Evolutionary conservation across 148 eudicot genomes (phyloP).

Genomic region (Bassia scoparia): DNA sequence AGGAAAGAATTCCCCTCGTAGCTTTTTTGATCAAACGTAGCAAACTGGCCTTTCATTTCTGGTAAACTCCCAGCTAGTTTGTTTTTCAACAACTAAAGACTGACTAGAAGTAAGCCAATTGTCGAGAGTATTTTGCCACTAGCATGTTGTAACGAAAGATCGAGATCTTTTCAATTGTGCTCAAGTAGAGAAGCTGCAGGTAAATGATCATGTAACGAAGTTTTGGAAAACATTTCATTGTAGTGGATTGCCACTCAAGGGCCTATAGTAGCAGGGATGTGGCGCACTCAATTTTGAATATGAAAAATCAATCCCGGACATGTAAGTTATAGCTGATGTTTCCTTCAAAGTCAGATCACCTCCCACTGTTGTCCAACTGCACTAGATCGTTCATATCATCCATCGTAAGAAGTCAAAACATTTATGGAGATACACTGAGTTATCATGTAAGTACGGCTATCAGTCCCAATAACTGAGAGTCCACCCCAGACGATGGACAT

Average conservation of each 20-base stretch:
- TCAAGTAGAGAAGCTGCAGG: neutral
- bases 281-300: slow-evolving; percentile 10
- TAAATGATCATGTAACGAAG: neutral
- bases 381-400: neutral
- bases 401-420: too few relatives aligned
- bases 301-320: slow-evolving; percentile 30
- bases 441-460: neutral
- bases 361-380: slow-evolving; percentile 23
- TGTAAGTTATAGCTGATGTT: slow-evolving; percentile 19
- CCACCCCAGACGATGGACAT: neutral
- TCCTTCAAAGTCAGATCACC: slow-evolving; percentile 19
- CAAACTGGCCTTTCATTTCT: too few relatives aligned
- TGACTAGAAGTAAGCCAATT: too few relatives aligned
- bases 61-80: too few relatives aligned
- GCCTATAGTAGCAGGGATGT: slow-evolving; percentile 17
- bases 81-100: too few relatives aligned
- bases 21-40: too few relatives aligned
- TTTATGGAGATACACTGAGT: neutral
- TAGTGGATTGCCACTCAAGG: slow-evolving; percentile 15
- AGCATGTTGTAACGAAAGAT: too few relatives aligned
- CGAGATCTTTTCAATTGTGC: neutral
- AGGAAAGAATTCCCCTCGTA: too few relatives aligned
- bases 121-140: too few relatives aligned
- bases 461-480: neutral
- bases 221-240: slow-evolving; percentile 7